Conservation (phyloP, 2,329 filamentous ascomycete species). For the Cladosporium sp. region DNA sequence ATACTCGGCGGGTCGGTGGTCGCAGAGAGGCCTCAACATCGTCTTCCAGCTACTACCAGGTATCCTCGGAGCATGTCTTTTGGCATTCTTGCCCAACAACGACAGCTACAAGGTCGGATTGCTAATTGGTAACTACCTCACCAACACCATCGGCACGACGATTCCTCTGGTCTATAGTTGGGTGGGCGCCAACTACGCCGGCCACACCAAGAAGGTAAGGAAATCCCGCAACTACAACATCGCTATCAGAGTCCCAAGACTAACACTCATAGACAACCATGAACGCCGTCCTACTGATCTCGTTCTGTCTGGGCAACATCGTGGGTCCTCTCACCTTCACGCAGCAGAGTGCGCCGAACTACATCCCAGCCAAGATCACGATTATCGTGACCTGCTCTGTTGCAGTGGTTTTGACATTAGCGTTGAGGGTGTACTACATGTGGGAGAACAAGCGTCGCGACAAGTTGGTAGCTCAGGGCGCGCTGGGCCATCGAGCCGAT, state of each 20-base stretch:
- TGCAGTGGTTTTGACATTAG: conserved; percentile 44
- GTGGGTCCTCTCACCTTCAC: conserved; percentile 45
- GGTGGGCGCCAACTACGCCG: conserved; percentile 61
- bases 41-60: conserved; percentile 32
- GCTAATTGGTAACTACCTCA: conserved; percentile 44
- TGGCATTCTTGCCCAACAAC: conserved; percentile 34
- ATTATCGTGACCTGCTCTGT: conserved; percentile 42
- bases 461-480: conserved; percentile 25
- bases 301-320: conserved; percentile 41
- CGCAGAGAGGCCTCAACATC: conserved; percentile 34
- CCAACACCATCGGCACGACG: conserved; percentile 43
- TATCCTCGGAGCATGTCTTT: conserved; percentile 35
- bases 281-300: conserved; percentile 35
- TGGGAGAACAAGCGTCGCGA: conserved; percentile 46
- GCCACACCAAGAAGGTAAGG: conserved; percentile 68
- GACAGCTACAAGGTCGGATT: conserved; percentile 46
- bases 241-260: neutral
- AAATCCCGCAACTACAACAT: neutral
- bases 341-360: conserved; percentile 40
- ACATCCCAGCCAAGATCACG: conserved; percentile 48
- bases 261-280: conserved; percentile 44
- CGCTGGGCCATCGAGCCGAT: conserved; percentile 9
- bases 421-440: conserved; percentile 54
- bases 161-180: conserved; percentile 42
- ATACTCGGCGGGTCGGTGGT: conserved; percentile 34